These are phyloP conservation scores for Telfairia occidentalis DNA, from an alignment of 331 rosid species.

Conservation along the genomic window DNA sequence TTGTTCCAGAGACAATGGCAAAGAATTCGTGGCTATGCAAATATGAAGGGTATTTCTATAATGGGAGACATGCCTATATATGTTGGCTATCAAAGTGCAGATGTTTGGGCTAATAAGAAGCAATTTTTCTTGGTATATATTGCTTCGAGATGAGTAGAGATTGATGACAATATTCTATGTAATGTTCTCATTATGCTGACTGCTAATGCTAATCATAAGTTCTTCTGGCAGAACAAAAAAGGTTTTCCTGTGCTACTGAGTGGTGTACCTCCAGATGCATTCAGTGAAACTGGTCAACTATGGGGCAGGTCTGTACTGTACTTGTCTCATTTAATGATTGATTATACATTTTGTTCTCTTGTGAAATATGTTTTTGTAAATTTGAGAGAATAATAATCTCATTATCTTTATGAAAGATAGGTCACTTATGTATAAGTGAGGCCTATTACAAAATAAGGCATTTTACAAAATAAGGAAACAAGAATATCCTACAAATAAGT, in stretches of 20 bases:
- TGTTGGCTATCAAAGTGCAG: slow-evolving; percentile 98
- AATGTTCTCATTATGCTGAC: not conserved
- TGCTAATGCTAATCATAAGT: slow-evolving; percentile 12
- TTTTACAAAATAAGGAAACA: too few relatives aligned
- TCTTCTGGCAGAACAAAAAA: slow-evolving; percentile 53
- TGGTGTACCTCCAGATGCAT: slow-evolving; percentile 96
- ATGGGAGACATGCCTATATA: slow-evolving; percentile 99
- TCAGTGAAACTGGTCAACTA: slow-evolving; percentile 97
- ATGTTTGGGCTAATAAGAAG: slow-evolving; percentile 95
- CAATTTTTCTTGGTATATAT: slow-evolving; percentile 64
- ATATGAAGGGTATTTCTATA: slow-evolving; percentile 57
- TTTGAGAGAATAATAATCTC: too few relatives aligned
- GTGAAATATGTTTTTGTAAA: not conserved
- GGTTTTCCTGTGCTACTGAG: slow-evolving; percentile 84
- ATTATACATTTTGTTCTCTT: not conserved
- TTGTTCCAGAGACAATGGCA: slow-evolving; percentile 97
- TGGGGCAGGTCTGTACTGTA: slow-evolving; percentile 66
- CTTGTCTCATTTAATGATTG: not conserved
- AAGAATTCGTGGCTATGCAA: slow-evolving; percentile 64
- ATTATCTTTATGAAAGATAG: too few relatives aligned
- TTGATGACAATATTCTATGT: not conserved
- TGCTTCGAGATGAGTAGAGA: slow-evolving; percentile 5
- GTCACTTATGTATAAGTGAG: too few relatives aligned
- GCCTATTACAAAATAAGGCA: too few relatives aligned
- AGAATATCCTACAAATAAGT: too few relatives aligned